phyloP scores from a whole-genome alignment of 2,329 filamentous ascomycete genomes.

The Fusarium musae region DNA sequence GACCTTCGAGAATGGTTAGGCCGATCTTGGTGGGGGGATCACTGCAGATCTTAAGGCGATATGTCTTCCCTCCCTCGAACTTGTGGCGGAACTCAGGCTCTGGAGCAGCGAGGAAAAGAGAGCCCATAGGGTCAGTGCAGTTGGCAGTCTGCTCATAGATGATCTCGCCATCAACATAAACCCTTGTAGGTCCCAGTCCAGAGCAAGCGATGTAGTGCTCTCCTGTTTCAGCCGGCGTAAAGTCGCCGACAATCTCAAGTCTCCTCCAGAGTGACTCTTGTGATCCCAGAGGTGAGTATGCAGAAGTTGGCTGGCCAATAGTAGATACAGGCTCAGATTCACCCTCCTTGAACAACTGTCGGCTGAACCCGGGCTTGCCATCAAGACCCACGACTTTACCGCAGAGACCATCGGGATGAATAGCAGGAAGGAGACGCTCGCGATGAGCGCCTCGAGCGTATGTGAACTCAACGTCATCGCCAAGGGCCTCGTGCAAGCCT shows the following conservation, averaged over 20 bases:
- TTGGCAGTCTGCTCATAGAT: slow-evolving; percentile 44
- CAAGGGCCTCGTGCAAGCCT: slow-evolving; percentile 40
- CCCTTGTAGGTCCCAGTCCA: slow-evolving; percentile 42
- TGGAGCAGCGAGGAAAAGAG: slow-evolving; percentile 41
- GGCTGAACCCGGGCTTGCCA: slow-evolving; percentile 45
- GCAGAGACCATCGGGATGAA: slow-evolving; percentile 18
- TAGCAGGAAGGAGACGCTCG: slow-evolving; percentile 31
- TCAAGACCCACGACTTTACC: slow-evolving; percentile 43
- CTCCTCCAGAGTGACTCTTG: slow-evolving; percentile 42
- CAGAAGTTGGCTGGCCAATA: slow-evolving; percentile 28
- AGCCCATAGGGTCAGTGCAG: slow-evolving; percentile 47
- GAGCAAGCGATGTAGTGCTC: slow-evolving; percentile 47
- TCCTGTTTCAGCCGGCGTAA: slow-evolving; percentile 43
- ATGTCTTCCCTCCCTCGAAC: slow-evolving; percentile 40
- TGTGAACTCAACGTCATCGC: slow-evolving; percentile 33
- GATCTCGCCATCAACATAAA: slow-evolving; percentile 44
- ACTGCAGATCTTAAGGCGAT: slow-evolving; percentile 44
- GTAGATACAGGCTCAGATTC: slow-evolving; percentile 32
- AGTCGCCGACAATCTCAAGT: slow-evolving; percentile 45
- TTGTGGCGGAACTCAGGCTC: slow-evolving; percentile 42
- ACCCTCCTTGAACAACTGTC: slow-evolving; percentile 39
- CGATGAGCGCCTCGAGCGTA: slow-evolving; percentile 42
- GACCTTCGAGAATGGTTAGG: slow-evolving; percentile 44
- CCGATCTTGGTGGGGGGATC: slow-evolving; percentile 45
- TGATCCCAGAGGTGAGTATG: slow-evolving; percentile 40